phyloP scores from a whole-genome alignment of 331 rosid genomes.

The Malus hybrid region DNA sequence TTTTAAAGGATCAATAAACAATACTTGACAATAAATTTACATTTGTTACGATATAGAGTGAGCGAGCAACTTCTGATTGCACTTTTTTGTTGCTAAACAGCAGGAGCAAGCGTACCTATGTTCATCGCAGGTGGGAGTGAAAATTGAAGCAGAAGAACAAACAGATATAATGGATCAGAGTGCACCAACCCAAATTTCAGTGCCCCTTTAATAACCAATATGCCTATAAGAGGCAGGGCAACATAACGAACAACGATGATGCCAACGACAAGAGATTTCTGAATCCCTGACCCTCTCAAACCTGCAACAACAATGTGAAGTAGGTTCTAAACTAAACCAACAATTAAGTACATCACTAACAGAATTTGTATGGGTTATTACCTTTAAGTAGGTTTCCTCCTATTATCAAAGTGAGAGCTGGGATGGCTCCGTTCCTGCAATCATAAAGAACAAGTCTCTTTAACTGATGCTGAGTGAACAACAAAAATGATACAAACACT shows the following conservation, averaged over 20 bases:
- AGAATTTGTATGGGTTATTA: background rate
- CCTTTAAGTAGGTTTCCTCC: slow-evolving; percentile 40
- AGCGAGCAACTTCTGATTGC: background rate
- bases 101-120: slow-evolving; percentile 15
- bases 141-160: slow-evolving; percentile 19
- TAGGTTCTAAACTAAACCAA: background rate
- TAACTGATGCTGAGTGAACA: background rate
- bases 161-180: slow-evolving; percentile 20
- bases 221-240: slow-evolving; percentile 32
- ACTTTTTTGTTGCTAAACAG: background rate
- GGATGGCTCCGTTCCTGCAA: slow-evolving; percentile 49
- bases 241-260: slow-evolving; percentile 34
- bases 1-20: background rate
- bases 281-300: slow-evolving; percentile 32
- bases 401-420: slow-evolving; percentile 35
- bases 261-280: slow-evolving; percentile 23
- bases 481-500: background rate
- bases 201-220: slow-evolving; percentile 36
- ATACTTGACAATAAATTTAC: background rate
- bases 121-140: slow-evolving; percentile 43
- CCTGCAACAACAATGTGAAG: slow-evolving; percentile 15
- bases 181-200: slow-evolving; percentile 31
- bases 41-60: background rate
- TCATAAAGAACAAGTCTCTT: background rate
- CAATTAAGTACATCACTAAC: background rate